Base-by-base conservation (phyloP, 2,329 filamentous ascomycete genomes). In the Exophiala sp. region DNA sequence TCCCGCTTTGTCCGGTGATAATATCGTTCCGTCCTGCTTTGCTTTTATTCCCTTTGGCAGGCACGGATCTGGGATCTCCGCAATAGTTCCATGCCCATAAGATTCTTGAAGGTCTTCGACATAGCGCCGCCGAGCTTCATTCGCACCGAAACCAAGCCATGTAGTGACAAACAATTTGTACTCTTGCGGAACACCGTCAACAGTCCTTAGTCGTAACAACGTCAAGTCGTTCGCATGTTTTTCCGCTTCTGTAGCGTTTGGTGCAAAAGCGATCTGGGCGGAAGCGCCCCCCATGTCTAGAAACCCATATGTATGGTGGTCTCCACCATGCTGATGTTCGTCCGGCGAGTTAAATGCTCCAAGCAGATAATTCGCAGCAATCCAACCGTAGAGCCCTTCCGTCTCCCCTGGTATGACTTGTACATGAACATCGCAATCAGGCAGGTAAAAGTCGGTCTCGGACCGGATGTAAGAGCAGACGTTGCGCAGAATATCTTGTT, bases 281-380 rank as follows among this genome's bases (percentile, higher is more conserved):
- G 91, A 97, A 21, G 93, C 93, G 44, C 93, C 93, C 43, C 93
- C 93, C 94, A 98, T 98, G 65, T 98, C 93, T 53, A 98, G 73
- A 63, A 98, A 98, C 0, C 93, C 93, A 67, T 97, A 98, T 0
- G 93, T 98, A 63, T 90, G 86, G 65, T 97, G 93, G 21, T 79
- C 81, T 58, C 95, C 89, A 45, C 88, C 89, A 66, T 95, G 88
- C 46, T 80, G 73, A 62, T 95, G 87, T 13, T 57, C 50, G 43
- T 83, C 72, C 0, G 88, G 83, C 14, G 78, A 74, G 65, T 97
- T 86, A 62, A 98, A 97, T 2, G 89, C 88, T 22, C 89, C 91
- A 1, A 98, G 76, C 23, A 98, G 71, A 64, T 98, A 98, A 65
- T 98, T 98, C 46, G 91, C 87, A 6, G 94, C 91, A 60, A 98